Conservation (phyloP, 257 asterid species). For the Fraxinus cuspidata region DNA sequence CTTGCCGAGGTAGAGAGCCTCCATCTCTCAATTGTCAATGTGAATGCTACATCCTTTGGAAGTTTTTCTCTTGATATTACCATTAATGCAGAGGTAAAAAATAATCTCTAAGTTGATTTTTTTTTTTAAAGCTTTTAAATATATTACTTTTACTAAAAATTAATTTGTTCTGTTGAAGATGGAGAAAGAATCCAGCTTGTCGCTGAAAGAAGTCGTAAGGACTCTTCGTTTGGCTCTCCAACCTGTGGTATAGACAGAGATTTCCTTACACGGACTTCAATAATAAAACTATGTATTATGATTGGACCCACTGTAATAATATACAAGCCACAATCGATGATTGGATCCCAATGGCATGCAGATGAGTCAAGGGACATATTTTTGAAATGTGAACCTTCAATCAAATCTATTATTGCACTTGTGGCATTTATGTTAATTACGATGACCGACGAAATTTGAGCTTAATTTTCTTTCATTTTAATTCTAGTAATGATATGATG, state of each 20-base stretch:
- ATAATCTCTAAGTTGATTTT: background rate
- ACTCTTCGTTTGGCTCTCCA: conserved; percentile 1
- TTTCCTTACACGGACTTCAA: background rate
- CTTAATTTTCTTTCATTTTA: too few relatives aligned
- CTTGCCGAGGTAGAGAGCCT: conserved; percentile 27
- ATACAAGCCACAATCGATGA: background rate
- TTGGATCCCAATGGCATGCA: too few relatives aligned
- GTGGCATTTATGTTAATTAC: too few relatives aligned
- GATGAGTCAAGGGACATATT: too few relatives aligned
- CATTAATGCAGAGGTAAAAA: conserved; percentile 32
- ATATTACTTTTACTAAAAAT: background rate
- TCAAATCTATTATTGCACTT: too few relatives aligned
- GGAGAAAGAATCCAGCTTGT: conserved; percentile 19
- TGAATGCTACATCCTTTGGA: conserved; percentile 27
- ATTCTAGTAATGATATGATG: too few relatives aligned
- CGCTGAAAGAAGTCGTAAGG: conserved; percentile 4
- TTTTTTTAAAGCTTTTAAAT: background rate
- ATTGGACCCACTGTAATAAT: background rate
- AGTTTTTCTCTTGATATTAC: conserved; percentile 26
- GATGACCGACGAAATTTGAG: too few relatives aligned
- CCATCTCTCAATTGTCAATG: conserved; percentile 25
- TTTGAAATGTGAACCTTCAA: too few relatives aligned
- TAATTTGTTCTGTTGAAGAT: background rate
- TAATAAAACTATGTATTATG: background rate
- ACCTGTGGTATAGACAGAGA: background rate